These are phyloP conservation scores for Neurospora cerealis DNA, from an alignment of 495 filamentous ascomycete species.

Conservation along the genomic window DNA sequence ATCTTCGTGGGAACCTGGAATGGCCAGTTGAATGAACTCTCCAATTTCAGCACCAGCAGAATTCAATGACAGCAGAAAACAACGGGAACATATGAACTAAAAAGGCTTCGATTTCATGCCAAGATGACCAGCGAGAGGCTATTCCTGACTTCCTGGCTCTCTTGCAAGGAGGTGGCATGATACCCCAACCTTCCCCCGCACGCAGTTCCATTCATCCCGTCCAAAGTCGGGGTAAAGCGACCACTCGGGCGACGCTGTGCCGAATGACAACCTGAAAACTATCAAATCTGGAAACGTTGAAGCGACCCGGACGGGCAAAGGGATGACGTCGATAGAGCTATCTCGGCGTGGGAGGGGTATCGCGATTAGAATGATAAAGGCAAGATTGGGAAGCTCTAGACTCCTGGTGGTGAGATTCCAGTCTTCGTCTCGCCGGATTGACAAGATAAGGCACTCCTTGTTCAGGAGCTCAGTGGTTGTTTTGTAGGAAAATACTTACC, in stretches of 20 bases:
- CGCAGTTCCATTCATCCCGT: neutral
- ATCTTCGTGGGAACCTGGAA: neutral
- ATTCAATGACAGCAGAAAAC: neutral
- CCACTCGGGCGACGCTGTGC: neutral
- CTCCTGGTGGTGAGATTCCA: neutral
- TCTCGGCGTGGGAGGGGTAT: neutral
- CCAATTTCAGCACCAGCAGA: neutral
- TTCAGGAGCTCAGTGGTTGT: neutral
- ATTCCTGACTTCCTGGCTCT: neutral
- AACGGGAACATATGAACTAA: neutral
- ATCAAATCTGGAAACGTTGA: neutral
- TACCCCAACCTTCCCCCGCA: neutral
- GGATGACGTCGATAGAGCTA: neutral
- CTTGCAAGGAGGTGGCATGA: neutral
- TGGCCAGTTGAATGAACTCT: neutral
- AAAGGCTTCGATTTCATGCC: neutral
- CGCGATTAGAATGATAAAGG: neutral
- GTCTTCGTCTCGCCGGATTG: neutral
- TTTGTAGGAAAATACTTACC: neutral
- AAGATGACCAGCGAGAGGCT: neutral
- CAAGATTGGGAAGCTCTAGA: neutral
- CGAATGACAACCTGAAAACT: neutral
- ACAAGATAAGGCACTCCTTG: neutral
- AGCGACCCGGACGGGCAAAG: neutral
- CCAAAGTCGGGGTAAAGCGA: neutral